Base-by-base conservation (phyloP, 768 basidiomycete species). In the Serendipita sp. region DNA sequence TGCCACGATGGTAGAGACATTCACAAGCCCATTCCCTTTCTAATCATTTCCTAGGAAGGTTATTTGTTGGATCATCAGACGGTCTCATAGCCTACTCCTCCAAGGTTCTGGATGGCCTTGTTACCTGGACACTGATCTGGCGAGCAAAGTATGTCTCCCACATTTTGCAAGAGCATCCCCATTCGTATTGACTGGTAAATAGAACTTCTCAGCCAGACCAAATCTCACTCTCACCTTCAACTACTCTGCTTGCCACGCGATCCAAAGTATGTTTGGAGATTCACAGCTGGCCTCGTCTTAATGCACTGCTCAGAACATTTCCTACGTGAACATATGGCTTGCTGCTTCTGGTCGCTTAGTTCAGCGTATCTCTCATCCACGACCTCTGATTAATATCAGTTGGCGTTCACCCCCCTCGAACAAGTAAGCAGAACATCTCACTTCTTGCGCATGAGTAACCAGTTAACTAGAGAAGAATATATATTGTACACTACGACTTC, bases 41-140 rank as follows among this genome's bases (percentile, higher is more conserved):
- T 76, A 67, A 78, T 63, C 24, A 44, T 44, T 33, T 42, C n/a
- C n/a, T 68, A 90, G 89, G 89, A 62, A 74, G 89, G 33, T 81
- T 92, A 65, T 85, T 84, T 22, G 80, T 90, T 38, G 88, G 86
- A 14, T 84, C 77, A 45, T 70, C 76, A 34, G 73, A 71, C 44
- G 78, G 79, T 42, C 74, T 92, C 14, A 84, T 86, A 0, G 81
- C 90, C 0, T 88, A 88, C 67, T 87, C 87, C 2, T 74, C 90
- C 30, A 82, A 85, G 62, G 76, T 88, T 31, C 87, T 90, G 66
- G 85, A 89, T 68, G 87, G 90, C 71, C 79, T 91, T 17, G 86
- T 84, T 16, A 87, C 83, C 0, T 92, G 90, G 90, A 84, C 82
- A 14, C 76, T 77, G 70, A 90, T 90, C 74, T 92, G 90, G 90